phyloP scores from a whole-genome alignment of 73 alveolate species.

The Tetrahymena thermophila region DNA sequence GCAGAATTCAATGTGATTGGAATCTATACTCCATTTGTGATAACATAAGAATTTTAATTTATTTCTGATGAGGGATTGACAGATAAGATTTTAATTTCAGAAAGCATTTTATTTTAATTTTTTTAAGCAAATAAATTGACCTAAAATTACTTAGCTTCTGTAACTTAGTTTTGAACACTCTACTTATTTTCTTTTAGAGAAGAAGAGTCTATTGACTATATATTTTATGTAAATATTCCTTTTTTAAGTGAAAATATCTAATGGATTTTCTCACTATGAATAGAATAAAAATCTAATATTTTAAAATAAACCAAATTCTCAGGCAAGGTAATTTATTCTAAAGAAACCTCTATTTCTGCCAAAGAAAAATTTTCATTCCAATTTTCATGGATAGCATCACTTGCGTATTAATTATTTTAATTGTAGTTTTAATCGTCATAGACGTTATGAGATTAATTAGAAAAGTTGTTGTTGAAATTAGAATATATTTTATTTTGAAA shows the following conservation, averaged over 20 bases:
- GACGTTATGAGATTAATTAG: neutral
- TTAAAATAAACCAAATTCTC: neutral
- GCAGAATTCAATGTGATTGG: neutral
- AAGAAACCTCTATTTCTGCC: neutral
- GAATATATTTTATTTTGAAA: neutral
- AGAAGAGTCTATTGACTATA: neutral
- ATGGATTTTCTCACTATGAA: neutral
- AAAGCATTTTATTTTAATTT: neutral
- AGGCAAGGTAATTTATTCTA: neutral
- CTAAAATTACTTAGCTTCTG: neutral
- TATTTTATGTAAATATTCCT: neutral
- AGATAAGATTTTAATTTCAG: neutral
- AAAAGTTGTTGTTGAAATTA: too few species aligned
- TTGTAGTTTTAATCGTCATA: neutral
- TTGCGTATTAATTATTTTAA: neutral
- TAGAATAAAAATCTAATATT: neutral
- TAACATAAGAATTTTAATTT: neutral
- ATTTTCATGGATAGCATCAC: neutral
- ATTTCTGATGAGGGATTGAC: neutral
- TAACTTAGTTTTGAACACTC: neutral
- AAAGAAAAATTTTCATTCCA: neutral
- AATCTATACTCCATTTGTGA: neutral
- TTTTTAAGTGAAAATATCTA: neutral
- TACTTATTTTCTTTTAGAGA: neutral
- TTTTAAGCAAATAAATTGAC: neutral